Percentiles rank a stretch among this genome's conserved stretches.
These are phyloP conservation scores for Pochonia chlamydosporia DNA, from an alignment of 2,329 filamentous ascomycete species.

Conservation along the genomic window DNA sequence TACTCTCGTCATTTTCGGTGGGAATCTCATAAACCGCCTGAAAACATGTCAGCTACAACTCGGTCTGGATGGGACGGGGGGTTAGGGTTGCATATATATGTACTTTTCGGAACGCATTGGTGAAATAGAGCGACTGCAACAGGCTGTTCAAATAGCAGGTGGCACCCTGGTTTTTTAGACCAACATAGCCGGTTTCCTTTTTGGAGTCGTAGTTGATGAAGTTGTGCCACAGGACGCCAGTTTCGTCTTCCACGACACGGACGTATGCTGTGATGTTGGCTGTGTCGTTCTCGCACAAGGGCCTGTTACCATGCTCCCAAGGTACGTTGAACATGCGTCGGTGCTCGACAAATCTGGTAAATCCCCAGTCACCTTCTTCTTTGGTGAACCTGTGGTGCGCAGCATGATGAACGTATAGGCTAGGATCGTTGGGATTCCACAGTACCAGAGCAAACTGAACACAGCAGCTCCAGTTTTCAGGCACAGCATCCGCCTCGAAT, in stretches of 20 bases:
- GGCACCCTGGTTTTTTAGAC: slow-evolving; percentile 92
- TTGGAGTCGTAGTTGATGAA: slow-evolving; percentile 98
- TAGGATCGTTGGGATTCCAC: slow-evolving; percentile 92
- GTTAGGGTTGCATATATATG: not conserved
- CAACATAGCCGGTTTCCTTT: slow-evolving; percentile 95
- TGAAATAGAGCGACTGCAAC: slow-evolving; percentile 79
- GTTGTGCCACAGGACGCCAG: slow-evolving; percentile 85
- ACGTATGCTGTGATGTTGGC: slow-evolving; percentile 81
- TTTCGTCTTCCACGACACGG: slow-evolving; percentile 78
- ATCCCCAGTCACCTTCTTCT: slow-evolving; percentile 97
- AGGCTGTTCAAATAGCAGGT: slow-evolving; percentile 85
- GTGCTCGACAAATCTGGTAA: slow-evolving; percentile 91
- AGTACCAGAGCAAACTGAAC: slow-evolving; percentile 92
- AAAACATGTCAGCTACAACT: slow-evolving; percentile 10
- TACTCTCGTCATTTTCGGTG: slow-evolving; percentile 75
- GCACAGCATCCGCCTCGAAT: slow-evolving; percentile 67
- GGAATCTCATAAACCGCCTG: slow-evolving; percentile 98
- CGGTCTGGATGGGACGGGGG: not conserved
- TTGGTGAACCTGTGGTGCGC: slow-evolving; percentile 96
- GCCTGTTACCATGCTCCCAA: slow-evolving; percentile 65
- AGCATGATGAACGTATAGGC: slow-evolving; percentile 69
- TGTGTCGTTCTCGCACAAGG: slow-evolving; percentile 69
- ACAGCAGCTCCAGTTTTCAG: slow-evolving; percentile 93
- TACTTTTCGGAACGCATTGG: slow-evolving; percentile 89
- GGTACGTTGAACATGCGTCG: slow-evolving; percentile 74